Percentiles rank a stretch among this genome's conserved stretches.
Conservation (phyloP, 176 grass and related monocot species). For the Puccinellia tenuiflora region DNA sequence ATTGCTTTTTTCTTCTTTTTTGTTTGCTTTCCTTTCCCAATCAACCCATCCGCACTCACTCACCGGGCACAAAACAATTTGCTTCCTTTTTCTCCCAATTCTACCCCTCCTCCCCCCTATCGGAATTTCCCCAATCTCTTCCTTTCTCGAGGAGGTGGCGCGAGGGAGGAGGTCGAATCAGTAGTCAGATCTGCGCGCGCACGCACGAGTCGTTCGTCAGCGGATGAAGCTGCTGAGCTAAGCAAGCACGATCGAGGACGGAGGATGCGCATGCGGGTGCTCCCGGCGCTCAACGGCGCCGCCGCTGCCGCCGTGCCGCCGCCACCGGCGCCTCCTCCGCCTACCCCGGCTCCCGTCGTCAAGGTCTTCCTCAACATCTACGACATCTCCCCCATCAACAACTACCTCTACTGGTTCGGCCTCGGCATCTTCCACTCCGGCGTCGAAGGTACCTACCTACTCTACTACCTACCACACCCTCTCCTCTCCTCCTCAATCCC, state of each 20-base stretch:
- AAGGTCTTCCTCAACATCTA: conserved; percentile 82
- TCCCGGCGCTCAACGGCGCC: conserved; percentile 25
- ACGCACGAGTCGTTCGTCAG: background rate
- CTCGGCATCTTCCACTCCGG: conserved; percentile 95
- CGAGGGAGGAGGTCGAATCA: no score
- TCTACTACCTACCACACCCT: background rate
- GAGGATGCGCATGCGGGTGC: conserved; percentile 37
- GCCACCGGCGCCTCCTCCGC: background rate
- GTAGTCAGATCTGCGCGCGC: background rate
- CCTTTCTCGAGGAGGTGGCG: no score
- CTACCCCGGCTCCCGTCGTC: background rate
- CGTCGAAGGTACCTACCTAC: conserved; percentile 57
- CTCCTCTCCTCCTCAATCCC: background rate
- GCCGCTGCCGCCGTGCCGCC: background rate
- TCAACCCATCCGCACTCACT: no score
- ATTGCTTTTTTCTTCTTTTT: no score
- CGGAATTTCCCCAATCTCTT: no score
- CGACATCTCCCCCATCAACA: conserved; percentile 86
- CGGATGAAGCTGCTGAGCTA: background rate
- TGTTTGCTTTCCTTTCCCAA: no score
- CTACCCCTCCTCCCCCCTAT: no score
- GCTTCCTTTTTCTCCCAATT: no score
- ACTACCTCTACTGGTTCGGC: conserved; percentile 93
- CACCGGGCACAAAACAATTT: no score
- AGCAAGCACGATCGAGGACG: background rate